Evolutionary conservation across 75 land plant species (phyloP).

Genomic region (Selaginella tamariscina): DNA sequence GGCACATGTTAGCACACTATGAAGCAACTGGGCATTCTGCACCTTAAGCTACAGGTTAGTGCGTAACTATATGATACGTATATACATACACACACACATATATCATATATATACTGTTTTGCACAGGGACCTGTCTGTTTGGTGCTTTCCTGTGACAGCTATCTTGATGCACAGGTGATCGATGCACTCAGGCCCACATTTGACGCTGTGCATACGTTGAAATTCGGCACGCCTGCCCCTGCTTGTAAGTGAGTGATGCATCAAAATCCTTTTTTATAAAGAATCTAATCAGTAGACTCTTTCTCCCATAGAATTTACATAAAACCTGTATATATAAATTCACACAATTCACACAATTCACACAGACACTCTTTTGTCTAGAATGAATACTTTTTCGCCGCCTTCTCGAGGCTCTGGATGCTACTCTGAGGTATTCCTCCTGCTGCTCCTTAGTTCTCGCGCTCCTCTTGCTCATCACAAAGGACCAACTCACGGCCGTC

Average conservation of each 20-base stretch:
- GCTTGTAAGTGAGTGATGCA: no score
- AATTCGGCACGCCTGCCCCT: slow-evolving; percentile 25
- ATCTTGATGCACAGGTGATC: slow-evolving; percentile 75
- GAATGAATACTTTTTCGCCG: neutral
- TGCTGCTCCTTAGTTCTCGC: neutral
- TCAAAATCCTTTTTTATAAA: no score
- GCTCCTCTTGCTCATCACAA: neutral
- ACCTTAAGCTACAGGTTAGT: slow-evolving; percentile 57
- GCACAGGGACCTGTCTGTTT: slow-evolving; percentile 82
- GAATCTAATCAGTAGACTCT: no score
- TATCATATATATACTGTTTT: no score
- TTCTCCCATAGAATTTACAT: no score
- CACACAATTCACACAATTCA: no score
- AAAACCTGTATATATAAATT: no score
- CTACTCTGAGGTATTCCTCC: neutral
- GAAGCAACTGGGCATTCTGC: slow-evolving; percentile 38
- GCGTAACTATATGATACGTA: neutral
- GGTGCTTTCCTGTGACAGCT: slow-evolving; percentile 85
- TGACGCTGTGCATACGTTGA: slow-evolving; percentile 54
- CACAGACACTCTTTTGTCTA: no score
- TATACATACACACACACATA: no score
- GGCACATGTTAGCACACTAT: slow-evolving; percentile 75
- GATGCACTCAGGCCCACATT: slow-evolving; percentile 47
- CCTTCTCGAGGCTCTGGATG: slow-evolving; percentile 5
- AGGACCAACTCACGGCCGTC: neutral